A percentile compares a stretch with the other conserved stretches of the same genome.
These are phyloP conservation scores for Thalassiosira livingstoniorum DNA, from an alignment of 352 stramenopile species.

Conservation along the genomic window DNA sequence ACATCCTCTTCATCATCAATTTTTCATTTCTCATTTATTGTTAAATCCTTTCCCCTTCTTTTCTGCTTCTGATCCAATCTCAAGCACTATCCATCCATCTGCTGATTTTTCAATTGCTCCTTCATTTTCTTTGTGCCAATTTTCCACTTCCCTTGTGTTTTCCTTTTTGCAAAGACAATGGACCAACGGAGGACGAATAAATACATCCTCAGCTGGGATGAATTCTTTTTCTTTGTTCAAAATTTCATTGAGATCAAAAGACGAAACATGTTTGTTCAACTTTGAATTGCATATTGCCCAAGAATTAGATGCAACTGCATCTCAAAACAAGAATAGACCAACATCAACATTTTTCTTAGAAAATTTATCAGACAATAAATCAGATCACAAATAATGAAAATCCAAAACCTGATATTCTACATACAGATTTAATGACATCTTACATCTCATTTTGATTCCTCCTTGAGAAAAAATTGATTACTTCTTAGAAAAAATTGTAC, in stretches of 20 bases:
- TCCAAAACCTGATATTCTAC: too few species aligned
- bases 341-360: too few species aligned
- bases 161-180: constrained; percentile 29
- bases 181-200: not conserved
- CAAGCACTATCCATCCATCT: constrained; percentile 25
- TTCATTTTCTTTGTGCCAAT: constrained; percentile 57
- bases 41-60: not conserved
- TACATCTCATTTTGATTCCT: too few species aligned
- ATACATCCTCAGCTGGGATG: constrained; percentile 10
- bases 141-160: constrained; percentile 53
- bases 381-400: too few species aligned
- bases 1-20: constrained; percentile 37
- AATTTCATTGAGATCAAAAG: constrained; percentile 61
- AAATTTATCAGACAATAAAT: too few species aligned
- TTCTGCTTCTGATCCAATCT: constrained; percentile 16
- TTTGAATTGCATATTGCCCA: constrained; percentile 44
- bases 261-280: constrained; percentile 52
- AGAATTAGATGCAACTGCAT: not conserved
- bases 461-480: too few species aligned
- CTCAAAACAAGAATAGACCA: too few species aligned
- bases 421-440: too few species aligned
- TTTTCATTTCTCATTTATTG: constrained; percentile 4
- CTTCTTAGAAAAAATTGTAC: too few species aligned
- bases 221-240: constrained; percentile 54
- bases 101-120: constrained; percentile 46